A percentile compares a stretch with the other conserved stretches of the same genome.
These are phyloP conservation scores for Macadamia integrifolia DNA, from an alignment of 164 flowering plant species.

Conservation along the genomic window DNA sequence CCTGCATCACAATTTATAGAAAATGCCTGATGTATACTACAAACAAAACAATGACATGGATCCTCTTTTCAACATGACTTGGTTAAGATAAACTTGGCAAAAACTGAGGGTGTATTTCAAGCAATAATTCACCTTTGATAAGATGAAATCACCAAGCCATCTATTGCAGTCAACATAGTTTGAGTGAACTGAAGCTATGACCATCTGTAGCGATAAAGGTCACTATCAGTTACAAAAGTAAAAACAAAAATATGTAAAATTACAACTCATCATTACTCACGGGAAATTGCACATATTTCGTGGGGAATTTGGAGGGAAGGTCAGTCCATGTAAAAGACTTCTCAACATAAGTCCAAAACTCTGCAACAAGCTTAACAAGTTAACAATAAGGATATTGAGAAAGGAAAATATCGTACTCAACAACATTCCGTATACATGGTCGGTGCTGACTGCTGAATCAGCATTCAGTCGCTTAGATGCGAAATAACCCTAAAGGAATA, in stretches of 20 bases:
- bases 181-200: conserved; percentile 82
- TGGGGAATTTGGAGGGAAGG: conserved; percentile 96
- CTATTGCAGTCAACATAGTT: conserved; percentile 97
- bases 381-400: conserved; percentile 3
- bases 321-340: conserved; percentile 97
- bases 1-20: too few species aligned
- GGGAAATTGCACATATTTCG: conserved; percentile 96
- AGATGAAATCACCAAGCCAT: conserved; percentile 95
- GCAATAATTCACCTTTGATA: conserved; percentile 70
- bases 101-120: not conserved
- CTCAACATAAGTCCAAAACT: conserved; percentile 96
- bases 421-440: too few species aligned
- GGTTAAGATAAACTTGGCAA: not conserved
- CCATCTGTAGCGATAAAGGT: conserved; percentile 42
- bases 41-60: not conserved
- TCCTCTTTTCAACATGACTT: not conserved
- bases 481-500: not conserved
- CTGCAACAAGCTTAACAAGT: conserved; percentile 35
- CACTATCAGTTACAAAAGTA: not conserved
- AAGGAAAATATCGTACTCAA: too few species aligned
- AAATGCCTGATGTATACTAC: not conserved
- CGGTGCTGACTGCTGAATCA: not conserved
- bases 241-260: not conserved
- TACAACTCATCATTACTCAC: conserved; percentile 35
- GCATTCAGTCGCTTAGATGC: not conserved